Evolutionary conservation across 345 rosid genomes (phyloP), one percentile per base, ranked within the genome.

Genomic region (Corchorus capsularis): DNA sequence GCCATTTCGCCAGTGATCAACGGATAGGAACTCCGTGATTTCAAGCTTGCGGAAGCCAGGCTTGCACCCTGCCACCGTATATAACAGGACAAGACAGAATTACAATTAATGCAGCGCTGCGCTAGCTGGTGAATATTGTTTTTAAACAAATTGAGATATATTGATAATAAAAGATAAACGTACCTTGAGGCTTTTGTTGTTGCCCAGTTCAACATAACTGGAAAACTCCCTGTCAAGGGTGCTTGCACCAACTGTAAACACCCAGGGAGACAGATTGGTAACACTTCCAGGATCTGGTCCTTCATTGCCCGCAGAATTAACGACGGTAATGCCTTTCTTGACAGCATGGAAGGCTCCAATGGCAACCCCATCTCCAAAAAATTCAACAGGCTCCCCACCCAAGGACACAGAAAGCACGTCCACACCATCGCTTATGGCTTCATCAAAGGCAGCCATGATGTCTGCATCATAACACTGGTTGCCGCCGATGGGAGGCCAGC

Each of bases 241-340:
- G 81, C 90, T 91, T 45, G 98, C 98, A 5, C 88, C 98, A 12
- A 92, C 86, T 0, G 97, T 92, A 49, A 94, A 57, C 76, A 87
- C 70, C 98, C 97, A 94, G 0, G 98, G 98, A 14, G 96, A 83
- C 7, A 85, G 76, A 71, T 92, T 94, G 6, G 85, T 68, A 2
- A 89, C 94, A 5, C 90, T 77, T 15, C 75, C 85, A 14, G 79
- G 67, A n/a, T 22, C n/a, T 12, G 98, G 98, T 16, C 97, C 98
- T 0, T 85, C 81, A 66, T 94, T 94, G 0, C 97, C 98, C 4
- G 85, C 91, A 0, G 91, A 88, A 12, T 73, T 39, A 61, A 85
- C 83, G 41, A 83, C 88, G 19, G 75, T 69, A 34, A 85, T 71
- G 6, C 86, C 90, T 1, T 68, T 63, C 78, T 68, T 68, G 2